Evolutionary conservation across 2,329 filamentous ascomycete genomes (phyloP).

Genomic region (Plectosphaerella cucumerina): DNA sequence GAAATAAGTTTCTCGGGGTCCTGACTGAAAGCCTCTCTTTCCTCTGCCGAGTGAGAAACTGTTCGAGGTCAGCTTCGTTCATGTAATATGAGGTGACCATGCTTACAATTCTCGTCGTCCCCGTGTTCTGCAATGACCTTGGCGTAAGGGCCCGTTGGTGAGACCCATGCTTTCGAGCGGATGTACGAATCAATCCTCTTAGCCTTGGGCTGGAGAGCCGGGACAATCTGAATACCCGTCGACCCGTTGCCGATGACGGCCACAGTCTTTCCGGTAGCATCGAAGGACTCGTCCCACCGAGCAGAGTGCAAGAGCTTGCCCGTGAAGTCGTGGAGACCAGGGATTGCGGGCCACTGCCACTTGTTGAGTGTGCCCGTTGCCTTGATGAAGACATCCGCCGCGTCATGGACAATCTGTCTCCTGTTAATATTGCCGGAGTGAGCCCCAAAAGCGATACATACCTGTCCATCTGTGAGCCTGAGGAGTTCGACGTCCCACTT

Average conservation of each 20-base stretch:
- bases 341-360: not conserved
- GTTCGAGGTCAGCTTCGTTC: too few relatives aligned
- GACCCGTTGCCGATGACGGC: not conserved
- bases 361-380: not conserved
- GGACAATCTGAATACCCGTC: not conserved
- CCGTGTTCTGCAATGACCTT: not conserved
- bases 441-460: not conserved
- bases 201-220: not conserved
- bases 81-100: not conserved
- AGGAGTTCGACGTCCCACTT: constrained; percentile 10
- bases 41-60: not conserved
- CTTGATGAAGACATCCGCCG: not conserved
- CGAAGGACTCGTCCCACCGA: not conserved
- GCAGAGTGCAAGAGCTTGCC: not conserved
- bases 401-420: not conserved
- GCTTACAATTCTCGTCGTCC: not conserved
- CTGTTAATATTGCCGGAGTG: not conserved
- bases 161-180: not conserved
- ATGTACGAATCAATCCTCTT: not conserved
- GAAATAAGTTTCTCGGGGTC: not conserved
- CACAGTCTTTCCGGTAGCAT: not conserved
- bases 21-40: not conserved
- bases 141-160: not conserved
- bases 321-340: not conserved
- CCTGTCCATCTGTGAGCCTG: not conserved